Conservation (phyloP, 768 basidiomycete genomes). For the Hemileccinum rubropunctum region DNA sequence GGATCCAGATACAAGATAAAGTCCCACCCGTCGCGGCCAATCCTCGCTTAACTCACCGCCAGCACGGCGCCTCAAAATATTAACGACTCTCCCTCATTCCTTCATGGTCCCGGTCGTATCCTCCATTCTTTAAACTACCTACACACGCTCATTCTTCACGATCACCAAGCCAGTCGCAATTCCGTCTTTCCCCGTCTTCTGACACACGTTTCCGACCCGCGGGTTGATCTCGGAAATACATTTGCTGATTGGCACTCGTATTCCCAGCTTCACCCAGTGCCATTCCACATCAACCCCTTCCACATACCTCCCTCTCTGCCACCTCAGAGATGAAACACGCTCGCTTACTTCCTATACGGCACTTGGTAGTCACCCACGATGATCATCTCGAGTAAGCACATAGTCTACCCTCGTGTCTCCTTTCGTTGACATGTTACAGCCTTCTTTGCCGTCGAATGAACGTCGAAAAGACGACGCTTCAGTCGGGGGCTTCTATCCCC, state of each 20-base stretch:
- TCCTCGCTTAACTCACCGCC: too few species aligned
- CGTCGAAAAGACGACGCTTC: constrained; percentile 26
- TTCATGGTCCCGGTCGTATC: background rate
- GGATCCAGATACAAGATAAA: constrained; percentile 6
- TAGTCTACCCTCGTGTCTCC: background rate
- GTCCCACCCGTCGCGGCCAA: too few species aligned
- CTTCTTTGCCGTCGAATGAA: constrained; percentile 34
- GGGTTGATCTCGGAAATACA: constrained; percentile 18
- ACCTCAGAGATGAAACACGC: constrained; percentile 16
- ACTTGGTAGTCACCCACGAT: constrained; percentile 14
- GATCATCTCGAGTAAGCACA: constrained; percentile 30
- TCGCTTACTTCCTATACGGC: constrained; percentile 26
- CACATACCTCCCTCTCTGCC: constrained; percentile 9
- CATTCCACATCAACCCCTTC: constrained; percentile 8
- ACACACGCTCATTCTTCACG: constrained; percentile 20
- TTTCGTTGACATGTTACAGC: constrained; percentile 19
- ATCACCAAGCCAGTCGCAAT: constrained; percentile 24
- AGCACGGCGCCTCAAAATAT: too few species aligned
- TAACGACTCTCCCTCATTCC: background rate
- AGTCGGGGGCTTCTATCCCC: constrained; percentile 33
- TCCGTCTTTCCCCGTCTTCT: constrained; percentile 11
- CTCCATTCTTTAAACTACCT: background rate
- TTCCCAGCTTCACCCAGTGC: constrained; percentile 12
- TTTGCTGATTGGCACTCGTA: constrained; percentile 13
- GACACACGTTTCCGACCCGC: too few species aligned